Conservation (phyloP, 108 stramenopile genomes). For the Cyclostephanos tholiformis region DNA sequence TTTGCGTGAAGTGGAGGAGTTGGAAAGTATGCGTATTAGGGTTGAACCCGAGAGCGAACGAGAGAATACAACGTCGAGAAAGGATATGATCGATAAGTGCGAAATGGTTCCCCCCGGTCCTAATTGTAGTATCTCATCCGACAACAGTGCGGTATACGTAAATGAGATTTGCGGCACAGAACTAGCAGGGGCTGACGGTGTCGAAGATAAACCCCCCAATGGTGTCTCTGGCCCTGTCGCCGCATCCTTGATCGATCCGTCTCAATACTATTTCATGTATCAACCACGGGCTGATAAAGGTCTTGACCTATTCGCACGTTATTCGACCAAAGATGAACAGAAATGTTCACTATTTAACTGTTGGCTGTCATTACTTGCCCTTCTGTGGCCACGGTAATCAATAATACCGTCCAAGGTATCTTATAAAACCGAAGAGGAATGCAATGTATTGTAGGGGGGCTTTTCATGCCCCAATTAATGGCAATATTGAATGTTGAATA, state of each 20-base stretch:
- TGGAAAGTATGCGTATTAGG: too few species aligned
- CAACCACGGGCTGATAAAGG: conserved; percentile 25
- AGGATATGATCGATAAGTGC: not conserved
- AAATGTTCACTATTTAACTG: conserved; percentile 21
- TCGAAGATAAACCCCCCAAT: not conserved
- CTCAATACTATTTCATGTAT: conserved; percentile 34
- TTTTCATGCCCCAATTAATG: too few species aligned
- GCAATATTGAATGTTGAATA: too few species aligned
- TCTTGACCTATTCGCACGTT: conserved; percentile 44
- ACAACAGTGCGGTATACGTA: not conserved
- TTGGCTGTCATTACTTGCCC: conserved; percentile 2
- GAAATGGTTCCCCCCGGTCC: not conserved
- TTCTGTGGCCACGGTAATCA: not conserved
- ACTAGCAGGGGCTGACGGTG: not conserved
- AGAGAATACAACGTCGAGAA: not conserved
- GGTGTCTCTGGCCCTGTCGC: not conserved
- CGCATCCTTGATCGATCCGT: not conserved
- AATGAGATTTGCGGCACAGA: not conserved
- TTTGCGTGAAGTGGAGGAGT: conserved; percentile 21
- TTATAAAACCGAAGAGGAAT: too few species aligned
- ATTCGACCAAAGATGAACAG: conserved; percentile 33
- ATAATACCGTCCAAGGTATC: too few species aligned
- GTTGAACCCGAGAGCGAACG: not conserved
- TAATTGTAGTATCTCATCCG: not conserved
- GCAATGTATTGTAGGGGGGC: too few species aligned